These are phyloP conservation scores for Cryphonectria radicalis DNA, from an alignment of 2,329 filamentous ascomycete species.

Conservation along the genomic window DNA sequence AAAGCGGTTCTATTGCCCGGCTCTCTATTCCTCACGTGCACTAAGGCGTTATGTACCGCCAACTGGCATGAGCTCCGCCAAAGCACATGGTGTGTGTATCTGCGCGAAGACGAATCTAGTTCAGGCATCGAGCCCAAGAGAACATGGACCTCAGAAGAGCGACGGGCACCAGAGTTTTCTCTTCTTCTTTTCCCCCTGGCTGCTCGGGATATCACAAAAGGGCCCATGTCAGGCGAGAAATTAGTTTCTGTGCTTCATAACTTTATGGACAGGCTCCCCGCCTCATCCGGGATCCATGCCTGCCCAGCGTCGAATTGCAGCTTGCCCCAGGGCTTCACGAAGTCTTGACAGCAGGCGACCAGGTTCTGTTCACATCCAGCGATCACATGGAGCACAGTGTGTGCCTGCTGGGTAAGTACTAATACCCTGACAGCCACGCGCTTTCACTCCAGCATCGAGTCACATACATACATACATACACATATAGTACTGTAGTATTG, in stretches of 20 bases:
- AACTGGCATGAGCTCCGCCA: not conserved
- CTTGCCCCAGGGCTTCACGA: not conserved
- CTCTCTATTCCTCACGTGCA: constrained; percentile 8
- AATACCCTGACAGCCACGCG: not conserved
- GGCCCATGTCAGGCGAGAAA: not conserved
- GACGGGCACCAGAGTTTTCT: not conserved
- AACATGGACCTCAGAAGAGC: not conserved
- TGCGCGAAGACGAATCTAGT: not conserved
- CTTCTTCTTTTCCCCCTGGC: not conserved
- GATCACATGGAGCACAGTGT: not conserved
- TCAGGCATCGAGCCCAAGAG: not conserved
- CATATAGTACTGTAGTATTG: not conserved
- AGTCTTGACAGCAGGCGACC: not conserved
- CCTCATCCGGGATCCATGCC: not conserved
- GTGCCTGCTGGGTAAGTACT: not conserved
- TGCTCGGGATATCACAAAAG: not conserved
- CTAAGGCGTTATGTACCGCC: not conserved
- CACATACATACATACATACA: not conserved
- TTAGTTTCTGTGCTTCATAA: not conserved
- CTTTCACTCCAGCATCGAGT: not conserved
- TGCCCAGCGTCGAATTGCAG: not conserved
- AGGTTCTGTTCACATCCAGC: not conserved
- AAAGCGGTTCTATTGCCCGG: not conserved
- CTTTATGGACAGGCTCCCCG: constrained; percentile 1
- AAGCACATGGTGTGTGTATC: not conserved